Base-by-base conservation (phyloP, 1,284 basidiomycete species). In the Paramarasmius palmivorus region DNA sequence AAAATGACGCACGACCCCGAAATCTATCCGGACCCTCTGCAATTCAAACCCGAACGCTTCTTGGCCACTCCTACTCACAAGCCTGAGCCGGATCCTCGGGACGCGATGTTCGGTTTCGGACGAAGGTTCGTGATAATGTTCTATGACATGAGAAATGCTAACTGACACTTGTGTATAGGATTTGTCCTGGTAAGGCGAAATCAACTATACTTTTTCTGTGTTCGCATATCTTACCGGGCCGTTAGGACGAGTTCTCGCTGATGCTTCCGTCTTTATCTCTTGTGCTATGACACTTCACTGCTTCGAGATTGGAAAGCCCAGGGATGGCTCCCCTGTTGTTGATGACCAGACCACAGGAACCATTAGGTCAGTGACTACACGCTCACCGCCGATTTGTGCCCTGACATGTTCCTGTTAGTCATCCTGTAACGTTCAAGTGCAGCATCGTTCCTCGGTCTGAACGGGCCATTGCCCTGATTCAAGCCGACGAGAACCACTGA, bases 21-120 rank as follows among this genome's bases (percentile, higher is more conserved):
- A 8, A 53, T 59, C 1, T 72, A 67, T 48, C 52, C 57, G 6
- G 59, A 71, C 23, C 69, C 70, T 2, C 54, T 60, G n/a, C 34
- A 25, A 3, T 70, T 69, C 61, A 58, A 65, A 12, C 68, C 69
- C n/a, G 63, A 64, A 7, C 55, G 68, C 15, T 70, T 68, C 45
- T 50, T 69, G 22, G 58, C 60, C 9, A 60, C 57, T 4, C 52
- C 59, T 17, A 49, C 53, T 1, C 59, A 60, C 17, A 56, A 20
- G n/a, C 60, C 57, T 19, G 61, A 62, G 26, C 40, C 46, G 23
- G 61, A 68, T 49, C 65, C 65, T 12, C 25, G 54, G 55, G 35
- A 58, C 49, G 19, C 60, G 0, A 58, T 57, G 5, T 72, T 68
- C 51, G 70, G 71, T 1, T 70, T 66, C 44, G 69, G 70, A 23